Conservation (phyloP, 2,329 filamentous ascomycete species). For the Hypoxylon sp. region DNA sequence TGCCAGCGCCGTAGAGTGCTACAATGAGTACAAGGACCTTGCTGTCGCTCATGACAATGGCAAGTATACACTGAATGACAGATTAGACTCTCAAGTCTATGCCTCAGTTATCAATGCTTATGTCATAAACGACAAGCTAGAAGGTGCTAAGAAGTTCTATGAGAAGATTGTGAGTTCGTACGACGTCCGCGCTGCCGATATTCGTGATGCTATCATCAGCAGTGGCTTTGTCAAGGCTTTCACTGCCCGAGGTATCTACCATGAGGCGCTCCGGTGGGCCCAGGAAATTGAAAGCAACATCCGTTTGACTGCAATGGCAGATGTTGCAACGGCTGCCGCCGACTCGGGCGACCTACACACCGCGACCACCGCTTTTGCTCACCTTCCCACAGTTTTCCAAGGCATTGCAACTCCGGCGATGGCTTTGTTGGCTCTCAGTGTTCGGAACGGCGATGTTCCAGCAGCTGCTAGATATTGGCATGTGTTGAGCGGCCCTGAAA, state of each 20-base stretch:
- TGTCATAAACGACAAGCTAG: slow-evolving; percentile 78
- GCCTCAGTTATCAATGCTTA: slow-evolving; percentile 93
- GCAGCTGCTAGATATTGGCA: slow-evolving; percentile 84
- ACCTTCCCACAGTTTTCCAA: slow-evolving; percentile 61
- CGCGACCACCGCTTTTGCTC: slow-evolving; percentile 72
- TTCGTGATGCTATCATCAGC: slow-evolving; percentile 76
- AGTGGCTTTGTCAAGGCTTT: slow-evolving; percentile 83
- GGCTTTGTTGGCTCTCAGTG: slow-evolving; percentile 85
- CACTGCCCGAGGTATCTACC: slow-evolving; percentile 73
- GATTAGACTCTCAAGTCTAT: slow-evolving; percentile 86
- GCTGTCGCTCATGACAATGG: slow-evolving; percentile 87
- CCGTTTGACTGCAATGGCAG: slow-evolving; percentile 71
- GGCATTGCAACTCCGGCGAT: slow-evolving; percentile 69
- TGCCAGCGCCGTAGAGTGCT: slow-evolving; percentile 89
- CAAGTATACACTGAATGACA: slow-evolving; percentile 70
- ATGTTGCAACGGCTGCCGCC: slow-evolving; percentile 79
- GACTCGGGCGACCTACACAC: slow-evolving; percentile 77
- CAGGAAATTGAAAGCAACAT: slow-evolving; percentile 67
- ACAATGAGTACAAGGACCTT: slow-evolving; percentile 90
- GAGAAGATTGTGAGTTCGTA: slow-evolving; percentile 76
- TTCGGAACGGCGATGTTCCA: slow-evolving; percentile 81
- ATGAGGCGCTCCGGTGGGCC: slow-evolving; percentile 78
- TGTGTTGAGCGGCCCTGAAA: slow-evolving; percentile 70
- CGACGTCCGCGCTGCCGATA: slow-evolving; percentile 63
- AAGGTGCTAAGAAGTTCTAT: slow-evolving; percentile 86